Conservation (phyloP, 441 rosid genomes). For the Hura crepitans region DNA sequence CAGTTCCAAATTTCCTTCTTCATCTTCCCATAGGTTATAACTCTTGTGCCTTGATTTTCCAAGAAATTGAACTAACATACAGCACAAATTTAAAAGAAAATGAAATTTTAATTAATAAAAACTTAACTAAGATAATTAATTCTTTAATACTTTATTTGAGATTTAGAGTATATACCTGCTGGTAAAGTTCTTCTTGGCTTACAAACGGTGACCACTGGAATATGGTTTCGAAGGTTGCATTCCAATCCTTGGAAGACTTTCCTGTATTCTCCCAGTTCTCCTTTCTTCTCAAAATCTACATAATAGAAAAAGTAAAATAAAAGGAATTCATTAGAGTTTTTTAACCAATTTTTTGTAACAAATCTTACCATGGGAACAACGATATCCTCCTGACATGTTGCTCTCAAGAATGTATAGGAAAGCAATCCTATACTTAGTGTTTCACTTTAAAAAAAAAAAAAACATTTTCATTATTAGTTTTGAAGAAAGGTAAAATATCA, state of each 20-base stretch:
- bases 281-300: slow-evolving; percentile 6
- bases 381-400: slow-evolving; percentile 90
- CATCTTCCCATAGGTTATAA: slow-evolving; percentile 90
- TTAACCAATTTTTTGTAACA: no score
- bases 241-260: neutral
- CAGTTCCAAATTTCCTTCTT: slow-evolving; percentile 67
- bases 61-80: slow-evolving; percentile 48
- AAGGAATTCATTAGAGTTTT: neutral
- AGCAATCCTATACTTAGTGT: slow-evolving; percentile 85
- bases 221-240: neutral
- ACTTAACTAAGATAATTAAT: no score
- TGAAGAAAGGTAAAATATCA: neutral
- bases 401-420: slow-evolving; percentile 80
- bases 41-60: slow-evolving; percentile 68
- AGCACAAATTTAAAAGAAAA: neutral
- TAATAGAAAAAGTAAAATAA: neutral
- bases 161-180: neutral
- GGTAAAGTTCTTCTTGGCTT: neutral
- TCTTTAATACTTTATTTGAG: neutral
- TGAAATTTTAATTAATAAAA: no score
- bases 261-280: neutral
- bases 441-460: neutral
- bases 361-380: slow-evolving; percentile 87
- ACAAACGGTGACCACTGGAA: neutral
- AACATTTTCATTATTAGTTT: neutral